Percentiles rank a stretch among this genome's conserved stretches.
phyloP scores from a whole-genome alignment of 257 asterid species.

The Fraxinus cuspidata region DNA sequence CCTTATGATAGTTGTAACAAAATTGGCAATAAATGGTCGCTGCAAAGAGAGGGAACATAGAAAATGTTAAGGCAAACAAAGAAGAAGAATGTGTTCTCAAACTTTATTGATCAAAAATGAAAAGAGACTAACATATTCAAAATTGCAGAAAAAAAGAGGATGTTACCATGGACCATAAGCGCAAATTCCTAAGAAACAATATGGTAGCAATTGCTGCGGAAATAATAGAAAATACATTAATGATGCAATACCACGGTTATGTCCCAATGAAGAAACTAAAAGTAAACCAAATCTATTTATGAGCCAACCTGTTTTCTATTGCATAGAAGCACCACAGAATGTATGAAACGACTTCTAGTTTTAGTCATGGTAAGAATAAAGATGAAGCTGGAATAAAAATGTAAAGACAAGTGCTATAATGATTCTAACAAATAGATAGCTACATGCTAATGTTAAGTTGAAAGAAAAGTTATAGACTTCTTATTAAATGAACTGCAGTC shows the following conservation, averaged over 20 bases:
- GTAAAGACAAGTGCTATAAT: neutral
- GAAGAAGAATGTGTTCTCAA: conserved; percentile 2
- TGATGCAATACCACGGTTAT: neutral
- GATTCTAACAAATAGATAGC: neutral
- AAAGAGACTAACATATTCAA: neutral
- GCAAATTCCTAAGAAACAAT: conserved; percentile 72
- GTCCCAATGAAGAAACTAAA: neutral
- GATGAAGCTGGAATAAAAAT: neutral
- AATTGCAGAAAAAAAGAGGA: neutral
- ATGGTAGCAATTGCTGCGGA: conserved; percentile 79
- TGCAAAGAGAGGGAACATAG: conserved; percentile 47
- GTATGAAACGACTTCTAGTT: neutral
- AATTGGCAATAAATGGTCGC: conserved; percentile 58
- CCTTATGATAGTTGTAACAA: conserved; percentile 67
- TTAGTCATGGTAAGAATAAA: neutral
- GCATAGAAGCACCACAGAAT: neutral
- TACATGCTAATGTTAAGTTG: neutral
- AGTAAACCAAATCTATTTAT: neutral
- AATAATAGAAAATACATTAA: conserved; percentile 11
- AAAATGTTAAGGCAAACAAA: conserved; percentile 24
- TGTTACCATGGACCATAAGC: conserved; percentile 59
- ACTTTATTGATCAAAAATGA: neutral
- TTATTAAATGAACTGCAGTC: neutral
- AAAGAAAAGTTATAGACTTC: neutral
- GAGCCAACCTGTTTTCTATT: neutral